Percentiles rank a stretch among this genome's conserved stretches.
phyloP scores from a whole-genome alignment of 768 basidiomycete species.

The Lepiota venenata region DNA sequence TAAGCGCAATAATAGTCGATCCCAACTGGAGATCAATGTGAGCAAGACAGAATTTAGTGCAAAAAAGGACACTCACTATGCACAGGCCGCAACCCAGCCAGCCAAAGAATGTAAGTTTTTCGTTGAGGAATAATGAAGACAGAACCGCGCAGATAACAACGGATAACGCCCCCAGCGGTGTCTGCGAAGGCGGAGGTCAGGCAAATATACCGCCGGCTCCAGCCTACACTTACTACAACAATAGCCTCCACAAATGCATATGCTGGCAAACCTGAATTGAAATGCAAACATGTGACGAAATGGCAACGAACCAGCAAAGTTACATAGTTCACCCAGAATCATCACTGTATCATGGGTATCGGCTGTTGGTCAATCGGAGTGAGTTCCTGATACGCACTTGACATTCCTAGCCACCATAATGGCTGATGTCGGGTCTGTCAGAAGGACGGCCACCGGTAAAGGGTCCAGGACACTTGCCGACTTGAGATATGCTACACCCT shows the following conservation, averaged over 20 bases:
- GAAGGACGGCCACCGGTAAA: conserved; percentile 6
- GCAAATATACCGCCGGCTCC: neutral
- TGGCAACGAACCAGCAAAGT: conserved; percentile 65
- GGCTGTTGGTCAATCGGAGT: neutral
- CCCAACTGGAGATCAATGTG: conserved; percentile 52
- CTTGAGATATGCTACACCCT: conserved; percentile 94
- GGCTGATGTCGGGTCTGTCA: conserved; percentile 37
- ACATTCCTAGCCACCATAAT: conserved; percentile 96
- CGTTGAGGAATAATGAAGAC: conserved; percentile 91
- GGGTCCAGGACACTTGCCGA: conserved; percentile 51
- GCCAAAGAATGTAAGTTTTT: conserved; percentile 92
- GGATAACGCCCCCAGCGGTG: conserved; percentile 92
- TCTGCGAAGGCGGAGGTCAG: conserved; percentile 37
- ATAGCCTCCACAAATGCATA: conserved; percentile 93
- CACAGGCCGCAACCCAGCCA: conserved; percentile 94
- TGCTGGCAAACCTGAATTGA: conserved; percentile 34
- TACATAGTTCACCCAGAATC: conserved; percentile 88
- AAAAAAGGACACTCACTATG: conserved; percentile 54
- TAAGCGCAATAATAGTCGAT: conserved; percentile 87
- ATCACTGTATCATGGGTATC: conserved; percentile 52
- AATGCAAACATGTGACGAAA: conserved; percentile 16
- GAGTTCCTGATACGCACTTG: conserved; percentile 42
- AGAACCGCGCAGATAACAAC: conserved; percentile 94
- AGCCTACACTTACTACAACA: conserved; percentile 64
- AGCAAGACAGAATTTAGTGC: neutral